Base-by-base conservation (phyloP, 768 basidiomycete genomes). In the Dacryopinax primogenitus region DNA sequence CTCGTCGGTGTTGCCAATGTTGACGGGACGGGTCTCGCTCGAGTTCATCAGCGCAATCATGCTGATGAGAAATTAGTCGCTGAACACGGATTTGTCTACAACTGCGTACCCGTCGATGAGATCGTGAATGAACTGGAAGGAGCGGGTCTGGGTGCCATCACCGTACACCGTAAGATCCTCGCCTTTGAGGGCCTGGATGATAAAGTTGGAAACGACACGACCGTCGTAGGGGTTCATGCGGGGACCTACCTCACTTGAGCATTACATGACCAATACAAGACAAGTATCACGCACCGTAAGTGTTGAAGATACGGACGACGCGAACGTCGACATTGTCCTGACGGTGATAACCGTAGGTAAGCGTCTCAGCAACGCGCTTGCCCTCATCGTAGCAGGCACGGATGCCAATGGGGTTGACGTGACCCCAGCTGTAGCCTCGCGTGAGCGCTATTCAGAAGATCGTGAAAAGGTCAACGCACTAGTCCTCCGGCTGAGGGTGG, bases 301-400 rank as follows among this genome's bases (percentile, higher is more conserved):
- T 93, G 75, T 99, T 99, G 83, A 99, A 99, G 71, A 99, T 99
- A 69, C 96, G 90, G 1, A 94, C 94, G 41, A 99, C 94, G 64
- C 94, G 87, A 63, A 98, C 91, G 70, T 97, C 90, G 67, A 99
- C 94, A 64, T 86, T 86, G 72, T 98, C 92, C 74, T 96, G 96
- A 66, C 89, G 82, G 69, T 90, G 88, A 81, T 88, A 98, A 39
- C 94, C 94, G 72, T 98, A 99, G 6, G 95, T 94, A 69, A 99
- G 77, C 18, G 95, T 96, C 78, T 99, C 96, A 39, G 96, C 95
- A 37, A 98, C 95, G 71, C 96, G 92, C 79, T 99, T 99, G 62
- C 96, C 96, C 77, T 99, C 96, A 73, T 99, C 96, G 73, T 99
- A 99, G 77, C 96, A 99, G n/a, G 95, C 94, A 67, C 96, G 90